These are phyloP conservation scores for Solanum tarapatanum DNA, from an alignment of 257 asterid species.

Conservation along the genomic window DNA sequence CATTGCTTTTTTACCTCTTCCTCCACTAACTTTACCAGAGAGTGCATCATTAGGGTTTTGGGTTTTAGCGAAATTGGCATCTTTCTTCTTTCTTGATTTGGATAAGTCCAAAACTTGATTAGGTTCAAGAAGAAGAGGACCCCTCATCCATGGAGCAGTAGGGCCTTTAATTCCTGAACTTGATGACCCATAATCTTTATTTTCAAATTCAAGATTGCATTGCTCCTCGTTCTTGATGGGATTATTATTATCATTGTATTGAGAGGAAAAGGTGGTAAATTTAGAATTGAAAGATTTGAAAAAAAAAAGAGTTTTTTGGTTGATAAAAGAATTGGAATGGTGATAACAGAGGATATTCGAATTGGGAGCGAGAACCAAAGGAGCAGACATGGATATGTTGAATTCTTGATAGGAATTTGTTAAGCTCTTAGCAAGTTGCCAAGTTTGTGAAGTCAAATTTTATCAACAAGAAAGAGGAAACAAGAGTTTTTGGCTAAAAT, in stretches of 20 bases:
- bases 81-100: conserved; percentile 29
- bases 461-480: not conserved
- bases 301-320: conserved; percentile 8
- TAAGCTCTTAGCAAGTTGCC: not conserved
- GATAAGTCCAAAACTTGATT: conserved; percentile 37
- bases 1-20: conserved; percentile 74
- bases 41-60: conserved; percentile 34
- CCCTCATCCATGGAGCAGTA: conserved; percentile 94
- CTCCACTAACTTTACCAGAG: conserved; percentile 64
- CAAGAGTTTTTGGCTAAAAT: no score
- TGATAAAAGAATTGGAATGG: conserved; percentile 14
- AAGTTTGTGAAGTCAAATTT: not conserved
- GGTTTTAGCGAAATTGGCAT: conserved; percentile 4
- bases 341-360: conserved; percentile 18
- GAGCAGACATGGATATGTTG: conserved; percentile 26
- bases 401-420: not conserved
- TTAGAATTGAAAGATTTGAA: conserved; percentile 7
- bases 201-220: conserved; percentile 8
- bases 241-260: conserved; percentile 6
- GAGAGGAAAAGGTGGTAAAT: conserved; percentile 1
- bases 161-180: conserved; percentile 46
- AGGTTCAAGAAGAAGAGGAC: conserved; percentile 55
- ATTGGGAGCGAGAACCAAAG: conserved; percentile 13
- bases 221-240: not conserved
- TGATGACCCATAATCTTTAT: conserved; percentile 12